Evolutionary conservation across 2,329 filamentous ascomycete species (phyloP), one percentile per base, ranked within the genome.

Genomic region (Simplicillium aogashimaense): DNA sequence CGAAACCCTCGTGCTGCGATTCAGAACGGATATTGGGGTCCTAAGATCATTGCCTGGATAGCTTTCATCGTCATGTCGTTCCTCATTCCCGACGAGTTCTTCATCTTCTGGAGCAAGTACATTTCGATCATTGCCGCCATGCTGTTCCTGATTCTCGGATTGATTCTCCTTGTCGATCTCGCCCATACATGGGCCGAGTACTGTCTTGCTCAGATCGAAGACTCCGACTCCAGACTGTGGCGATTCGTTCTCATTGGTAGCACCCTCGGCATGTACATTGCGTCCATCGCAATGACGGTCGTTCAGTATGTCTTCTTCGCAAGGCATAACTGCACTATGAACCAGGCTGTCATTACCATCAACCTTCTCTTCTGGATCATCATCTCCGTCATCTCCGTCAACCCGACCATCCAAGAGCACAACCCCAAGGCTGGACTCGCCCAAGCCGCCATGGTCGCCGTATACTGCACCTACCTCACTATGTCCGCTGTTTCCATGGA

Each of bases 401-500:
- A 97, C 57, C 89, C 92, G 2, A 76, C 76, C 1, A 78, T 98
- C 12, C 92, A 98, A 61, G 87, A 89, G 54, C 82, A 82, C 58
- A 98, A 98, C 61, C 80, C 89, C 36, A 88, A 90, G 57, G 92
- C 92, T 33, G 92, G 92, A 37, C 74, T 98, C 43, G 92, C 92
- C n/a, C 92, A 98, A 59, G 88, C 89, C 33, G 90, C 92, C 46
- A 95, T 97, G 77, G 92, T 98, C 35, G 87, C 89, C 14, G 78
- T 95, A 43, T 98, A 98, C 71, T 98, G 92, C 76, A 97, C 92
- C 34, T 98, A 98, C 58, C 77, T 98, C 41, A 98, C 92, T 50
- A 87, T 98, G 80, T 95, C 89, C 3, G 92, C 92, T 18, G 92
- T 98, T 1, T 94, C 88, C 41, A 97, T 98, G 92, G 90, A 98